Conservation (phyloP, 257 asterid genomes). For the Rauvolfia tetraphylla region DNA sequence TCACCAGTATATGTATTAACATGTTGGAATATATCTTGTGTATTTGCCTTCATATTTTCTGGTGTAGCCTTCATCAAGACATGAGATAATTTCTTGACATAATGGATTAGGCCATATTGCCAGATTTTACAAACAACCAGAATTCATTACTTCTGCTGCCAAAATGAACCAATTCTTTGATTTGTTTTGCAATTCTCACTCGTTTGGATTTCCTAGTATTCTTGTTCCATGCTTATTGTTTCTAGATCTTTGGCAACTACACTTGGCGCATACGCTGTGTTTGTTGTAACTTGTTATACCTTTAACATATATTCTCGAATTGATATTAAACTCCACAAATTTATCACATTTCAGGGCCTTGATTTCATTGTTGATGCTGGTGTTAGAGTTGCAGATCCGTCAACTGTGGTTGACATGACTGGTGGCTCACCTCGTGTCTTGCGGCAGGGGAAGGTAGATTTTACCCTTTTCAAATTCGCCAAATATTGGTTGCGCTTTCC, state of each 20-base stretch:
- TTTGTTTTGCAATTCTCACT: not conserved
- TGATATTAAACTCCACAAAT: constrained; percentile 5
- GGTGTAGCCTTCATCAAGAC: not conserved
- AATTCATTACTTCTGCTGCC: not conserved
- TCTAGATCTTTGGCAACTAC: not conserved
- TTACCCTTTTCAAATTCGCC: not conserved
- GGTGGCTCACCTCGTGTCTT: constrained; percentile 47
- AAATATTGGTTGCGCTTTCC: too few relatives aligned
- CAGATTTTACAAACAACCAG: not conserved
- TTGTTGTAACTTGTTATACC: too few relatives aligned
- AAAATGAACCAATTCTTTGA: not conserved
- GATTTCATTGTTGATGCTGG: constrained; percentile 92
- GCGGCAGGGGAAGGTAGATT: constrained; percentile 77
- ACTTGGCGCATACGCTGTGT: not conserved
- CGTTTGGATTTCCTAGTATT: not conserved
- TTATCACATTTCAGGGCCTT: constrained; percentile 57
- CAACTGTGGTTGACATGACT: constrained; percentile 94
- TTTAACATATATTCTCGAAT: not conserved
- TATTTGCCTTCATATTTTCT: not conserved
- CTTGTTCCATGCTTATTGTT: not conserved
- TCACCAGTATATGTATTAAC: not conserved
- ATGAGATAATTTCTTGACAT: not conserved
- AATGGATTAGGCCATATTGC: not conserved
- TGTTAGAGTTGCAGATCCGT: constrained; percentile 75
- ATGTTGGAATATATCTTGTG: not conserved